Evolutionary conservation across 345 rosid genomes (phyloP).

Genomic region (Arabidopsis arenosa): DNA sequence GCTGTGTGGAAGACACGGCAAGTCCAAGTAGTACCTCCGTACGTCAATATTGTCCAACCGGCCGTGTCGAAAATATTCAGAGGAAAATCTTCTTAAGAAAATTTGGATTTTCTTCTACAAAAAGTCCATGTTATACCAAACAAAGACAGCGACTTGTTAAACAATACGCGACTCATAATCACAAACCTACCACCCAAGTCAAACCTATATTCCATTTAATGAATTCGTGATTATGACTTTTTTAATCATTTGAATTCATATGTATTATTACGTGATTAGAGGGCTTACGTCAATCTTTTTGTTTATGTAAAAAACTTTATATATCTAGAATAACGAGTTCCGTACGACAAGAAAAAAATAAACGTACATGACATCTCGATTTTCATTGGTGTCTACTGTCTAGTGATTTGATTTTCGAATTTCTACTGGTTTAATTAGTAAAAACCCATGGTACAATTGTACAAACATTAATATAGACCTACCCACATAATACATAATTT

Average conservation of each 20-base stretch:
- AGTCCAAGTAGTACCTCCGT: conserved; percentile 14
- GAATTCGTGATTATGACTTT: conserved; percentile 27
- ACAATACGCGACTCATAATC: conserved; percentile 27
- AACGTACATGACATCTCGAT: background rate
- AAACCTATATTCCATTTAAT: conserved; percentile 24
- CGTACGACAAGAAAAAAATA: background rate
- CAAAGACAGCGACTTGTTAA: conserved; percentile 37
- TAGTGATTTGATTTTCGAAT: background rate
- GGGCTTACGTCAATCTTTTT: conserved; percentile 12
- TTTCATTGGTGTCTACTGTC: background rate
- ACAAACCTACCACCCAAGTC: conserved; percentile 37
- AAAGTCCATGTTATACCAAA: conserved; percentile 41
- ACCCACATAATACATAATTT: background rate
- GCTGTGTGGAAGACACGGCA: conserved; percentile 29
- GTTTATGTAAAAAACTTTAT: background rate
- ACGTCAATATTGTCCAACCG: conserved; percentile 41
- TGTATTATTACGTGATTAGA: background rate
- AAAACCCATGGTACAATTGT: background rate
- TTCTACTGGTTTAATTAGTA: background rate
- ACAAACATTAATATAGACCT: background rate
- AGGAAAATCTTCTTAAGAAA: conserved; percentile 20
- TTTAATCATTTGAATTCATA: conserved; percentile 21
- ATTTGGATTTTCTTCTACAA: conserved; percentile 10
- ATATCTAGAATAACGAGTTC: conserved; percentile 16
- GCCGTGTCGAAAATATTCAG: background rate